Base-by-base conservation (phyloP, 352 stramenopile genomes). In the Globisporangium paddicum region DNA sequence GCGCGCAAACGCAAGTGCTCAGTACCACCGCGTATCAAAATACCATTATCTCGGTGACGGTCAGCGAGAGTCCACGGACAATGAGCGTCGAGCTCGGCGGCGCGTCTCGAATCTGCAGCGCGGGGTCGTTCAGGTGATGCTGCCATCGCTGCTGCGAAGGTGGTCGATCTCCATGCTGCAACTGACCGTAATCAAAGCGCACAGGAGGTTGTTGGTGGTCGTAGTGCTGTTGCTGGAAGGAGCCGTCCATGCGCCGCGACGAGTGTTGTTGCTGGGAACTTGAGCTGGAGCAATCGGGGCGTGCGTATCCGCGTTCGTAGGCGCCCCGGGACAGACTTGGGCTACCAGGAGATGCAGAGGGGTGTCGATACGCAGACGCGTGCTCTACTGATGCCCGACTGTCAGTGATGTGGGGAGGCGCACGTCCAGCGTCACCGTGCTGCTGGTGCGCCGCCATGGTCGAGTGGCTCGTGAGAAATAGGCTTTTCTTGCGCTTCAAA, bases 31-130 rank as follows among this genome's bases (percentile, higher is more conserved):
- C 35, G 28, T 51, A 44, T 32, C 37, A 44, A 49, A 53, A 49
- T 86, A 91, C 81, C 81, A 87, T 93, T 78, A 68, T 67, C 21
- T 91, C 76, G 35, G 77, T 61, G 38, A 87, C 74, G 10, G 58
- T 64, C 16, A 70, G 73, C 57, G 74, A 62, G 37, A 93, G 59
- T 23, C 75, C 69, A 18, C 79, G 82, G 25, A 93, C 37, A 54
- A 93, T 71, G 42, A 93, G 68, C 47, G 77, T 88, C 32, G 75
- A 62, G 42, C 79, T 90, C 0, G 83, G 81, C 34, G 75, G 61
- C 34, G 58, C 58, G 0, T 64, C 52, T 10, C 58, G 42, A 37
- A 64, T 58, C 16, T 52, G 44, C 38, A 44, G 14, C n/a, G 25
- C 32, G 8, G 41, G 21, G 30, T 56, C 42, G 34, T 21, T 28